Conservation (phyloP, 2,329 filamentous ascomycete genomes). For the Botrytis fragariae region DNA sequence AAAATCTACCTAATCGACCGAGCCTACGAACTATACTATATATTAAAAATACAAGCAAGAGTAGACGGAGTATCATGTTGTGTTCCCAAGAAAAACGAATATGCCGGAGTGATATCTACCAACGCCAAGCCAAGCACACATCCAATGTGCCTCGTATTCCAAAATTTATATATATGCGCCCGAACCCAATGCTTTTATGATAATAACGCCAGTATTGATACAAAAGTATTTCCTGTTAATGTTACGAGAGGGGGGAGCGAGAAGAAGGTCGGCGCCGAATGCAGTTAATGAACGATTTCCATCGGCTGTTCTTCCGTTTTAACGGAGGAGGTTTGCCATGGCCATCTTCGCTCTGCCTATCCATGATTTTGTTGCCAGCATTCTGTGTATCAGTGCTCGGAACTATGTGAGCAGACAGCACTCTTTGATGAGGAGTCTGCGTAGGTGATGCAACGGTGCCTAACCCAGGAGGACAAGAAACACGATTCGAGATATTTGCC, state of each 20-base stretch:
- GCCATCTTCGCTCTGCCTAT: conserved; percentile 5
- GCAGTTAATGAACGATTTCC: conserved; percentile 34
- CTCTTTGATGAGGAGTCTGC: conserved; percentile 28
- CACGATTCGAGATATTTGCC: conserved; percentile 14
- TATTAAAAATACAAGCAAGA: not conserved
- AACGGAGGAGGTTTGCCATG: conserved; percentile 13
- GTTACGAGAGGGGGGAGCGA: conserved; percentile 12
- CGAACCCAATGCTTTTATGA: conserved; percentile 12
- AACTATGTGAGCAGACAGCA: conserved; percentile 31
- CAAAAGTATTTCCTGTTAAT: not conserved
- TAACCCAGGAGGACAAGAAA: conserved; percentile 28
- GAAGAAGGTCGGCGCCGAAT: conserved; percentile 28
- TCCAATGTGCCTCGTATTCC: conserved; percentile 13
- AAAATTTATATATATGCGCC: conserved; percentile 11
- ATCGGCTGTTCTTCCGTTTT: conserved; percentile 31
- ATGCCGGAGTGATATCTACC: conserved; percentile 20
- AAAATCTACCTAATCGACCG: not conserved
- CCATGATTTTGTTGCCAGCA: not conserved
- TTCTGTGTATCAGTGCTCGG: conserved; percentile 17
- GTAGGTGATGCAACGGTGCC: conserved; percentile 22
- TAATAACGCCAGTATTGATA: conserved; percentile 14
- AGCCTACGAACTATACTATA: not conserved
- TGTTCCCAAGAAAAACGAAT: conserved; percentile 8
- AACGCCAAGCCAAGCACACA: conserved; percentile 17
- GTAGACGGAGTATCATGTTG: conserved; percentile 6